Percentiles rank a stretch among this genome's conserved stretches.
Conservation (phyloP, 2,329 filamentous ascomycete species). For the Podosphaera fusca region DNA sequence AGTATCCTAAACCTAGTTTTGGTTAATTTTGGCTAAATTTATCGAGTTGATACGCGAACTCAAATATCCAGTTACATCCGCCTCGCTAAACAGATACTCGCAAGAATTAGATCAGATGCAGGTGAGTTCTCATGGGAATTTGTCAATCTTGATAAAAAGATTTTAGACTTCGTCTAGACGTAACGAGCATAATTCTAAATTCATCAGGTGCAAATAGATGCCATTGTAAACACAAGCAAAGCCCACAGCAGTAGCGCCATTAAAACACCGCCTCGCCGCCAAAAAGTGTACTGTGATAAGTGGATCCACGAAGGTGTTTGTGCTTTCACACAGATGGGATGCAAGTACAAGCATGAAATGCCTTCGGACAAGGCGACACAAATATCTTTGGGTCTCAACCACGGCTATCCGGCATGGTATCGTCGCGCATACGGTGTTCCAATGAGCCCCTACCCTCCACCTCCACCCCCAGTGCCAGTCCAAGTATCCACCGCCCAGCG, state of each 20-base stretch:
- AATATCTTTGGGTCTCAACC: constrained; percentile 44
- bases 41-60: not conserved
- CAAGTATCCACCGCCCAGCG: not conserved
- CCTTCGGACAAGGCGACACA: constrained; percentile 44
- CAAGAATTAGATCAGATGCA: not conserved
- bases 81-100: not conserved
- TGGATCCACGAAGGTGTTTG: constrained; percentile 77
- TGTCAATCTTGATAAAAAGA: too few species aligned
- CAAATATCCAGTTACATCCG: not conserved
- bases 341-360: constrained; percentile 82
- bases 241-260: not conserved
- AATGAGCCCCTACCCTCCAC: not conserved
- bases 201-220: constrained; percentile 1
- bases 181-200: not conserved
- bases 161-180: too few species aligned
- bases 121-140: not conserved
- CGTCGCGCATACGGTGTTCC: constrained; percentile 5
- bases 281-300: constrained; percentile 66
- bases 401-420: constrained; percentile 36
- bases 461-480: not conserved
- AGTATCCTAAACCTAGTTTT: not conserved
- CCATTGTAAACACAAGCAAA: not conserved
- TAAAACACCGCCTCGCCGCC: constrained; percentile 5
- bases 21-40: not conserved
- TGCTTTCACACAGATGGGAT: constrained; percentile 66